Conservation (phyloP, 805 yeast species). For the Candida hispaniensis region DNA sequence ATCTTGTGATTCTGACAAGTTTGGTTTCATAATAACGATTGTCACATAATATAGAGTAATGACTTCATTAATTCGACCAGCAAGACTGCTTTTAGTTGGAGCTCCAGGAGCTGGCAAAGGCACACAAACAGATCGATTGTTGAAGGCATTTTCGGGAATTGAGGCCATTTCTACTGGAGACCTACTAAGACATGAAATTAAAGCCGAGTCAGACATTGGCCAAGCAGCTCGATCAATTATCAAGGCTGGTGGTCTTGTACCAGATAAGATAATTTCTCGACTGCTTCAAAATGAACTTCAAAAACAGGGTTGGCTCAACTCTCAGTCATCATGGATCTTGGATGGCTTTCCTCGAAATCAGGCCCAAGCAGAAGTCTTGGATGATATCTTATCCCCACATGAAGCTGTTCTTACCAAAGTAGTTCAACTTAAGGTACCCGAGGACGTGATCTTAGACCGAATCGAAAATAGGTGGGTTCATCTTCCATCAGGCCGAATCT, state of each 20-base stretch:
- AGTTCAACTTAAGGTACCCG: slow-evolving; percentile 83
- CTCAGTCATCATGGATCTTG: slow-evolving; percentile 52
- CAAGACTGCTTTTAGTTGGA: slow-evolving; percentile 64
- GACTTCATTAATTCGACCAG: slow-evolving; percentile 18
- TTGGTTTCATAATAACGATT: too few species aligned
- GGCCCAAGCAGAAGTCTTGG: slow-evolving; percentile 56
- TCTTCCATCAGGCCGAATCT: slow-evolving; percentile 72
- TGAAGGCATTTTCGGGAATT: slow-evolving; percentile 43
- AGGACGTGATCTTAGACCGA: slow-evolving; percentile 65
- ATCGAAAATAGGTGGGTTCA: slow-evolving; percentile 84
- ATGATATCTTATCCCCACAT: slow-evolving; percentile 31
- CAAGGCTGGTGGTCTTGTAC: slow-evolving; percentile 54
- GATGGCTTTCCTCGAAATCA: slow-evolving; percentile 89
- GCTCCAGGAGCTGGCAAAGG: slow-evolving; percentile 98
- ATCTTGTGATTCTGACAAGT: too few species aligned
- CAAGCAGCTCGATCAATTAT: slow-evolving; percentile 45
- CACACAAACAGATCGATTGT: slow-evolving; percentile 62
- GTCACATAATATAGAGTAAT: slow-evolving; percentile 3
- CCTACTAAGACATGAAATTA: slow-evolving; percentile 58
- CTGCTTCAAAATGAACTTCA: slow-evolving; percentile 44
- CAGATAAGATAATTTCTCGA: slow-evolving; percentile 57
- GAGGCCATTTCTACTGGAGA: slow-evolving; percentile 76
- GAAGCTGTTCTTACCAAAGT: slow-evolving; percentile 53
- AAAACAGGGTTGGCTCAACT: slow-evolving; percentile 35
- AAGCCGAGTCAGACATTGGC: slow-evolving; percentile 41